Conservation (phyloP, 345 rosid species). For the Acer negundo region DNA sequence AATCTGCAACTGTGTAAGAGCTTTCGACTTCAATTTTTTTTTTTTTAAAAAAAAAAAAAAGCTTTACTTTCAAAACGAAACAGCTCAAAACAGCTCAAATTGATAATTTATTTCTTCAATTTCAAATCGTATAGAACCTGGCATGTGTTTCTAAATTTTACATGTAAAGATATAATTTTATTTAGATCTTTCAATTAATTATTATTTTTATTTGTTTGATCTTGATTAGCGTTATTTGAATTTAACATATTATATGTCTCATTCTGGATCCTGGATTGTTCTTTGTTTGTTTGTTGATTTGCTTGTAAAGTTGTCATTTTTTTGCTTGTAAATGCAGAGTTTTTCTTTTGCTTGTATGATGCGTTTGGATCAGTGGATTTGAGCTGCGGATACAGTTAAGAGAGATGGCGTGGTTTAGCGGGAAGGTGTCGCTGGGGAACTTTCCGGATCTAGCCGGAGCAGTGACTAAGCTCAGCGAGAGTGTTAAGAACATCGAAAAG, state of each 20-base stretch:
- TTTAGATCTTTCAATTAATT: not conserved
- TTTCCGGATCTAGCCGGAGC: slow-evolving; percentile 99
- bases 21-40: no score
- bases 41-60: no score
- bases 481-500: slow-evolving; percentile 99
- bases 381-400: slow-evolving; percentile 23
- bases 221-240: not conserved
- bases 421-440: slow-evolving; percentile 77
- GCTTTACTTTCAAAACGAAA: not conserved
- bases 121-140: not conserved
- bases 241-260: not conserved
- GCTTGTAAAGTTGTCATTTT: no score
- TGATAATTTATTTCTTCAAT: not conserved
- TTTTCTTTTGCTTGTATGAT: not conserved
- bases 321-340: slow-evolving; percentile 29
- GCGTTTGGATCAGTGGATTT: slow-evolving; percentile 29
- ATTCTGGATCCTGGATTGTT: slow-evolving; percentile 14
- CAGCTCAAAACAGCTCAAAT: not conserved
- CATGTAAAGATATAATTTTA: not conserved
- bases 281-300: slow-evolving; percentile 11
- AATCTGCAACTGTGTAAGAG: not conserved
- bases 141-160: no score
- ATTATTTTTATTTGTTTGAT: not conserved
- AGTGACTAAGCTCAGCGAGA: slow-evolving; percentile 95
- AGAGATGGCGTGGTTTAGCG: slow-evolving; percentile 96